These are phyloP conservation scores for Microbotryum intermedium DNA, from an alignment of 1,284 basidiomycete genomes.

Conservation along the genomic window DNA sequence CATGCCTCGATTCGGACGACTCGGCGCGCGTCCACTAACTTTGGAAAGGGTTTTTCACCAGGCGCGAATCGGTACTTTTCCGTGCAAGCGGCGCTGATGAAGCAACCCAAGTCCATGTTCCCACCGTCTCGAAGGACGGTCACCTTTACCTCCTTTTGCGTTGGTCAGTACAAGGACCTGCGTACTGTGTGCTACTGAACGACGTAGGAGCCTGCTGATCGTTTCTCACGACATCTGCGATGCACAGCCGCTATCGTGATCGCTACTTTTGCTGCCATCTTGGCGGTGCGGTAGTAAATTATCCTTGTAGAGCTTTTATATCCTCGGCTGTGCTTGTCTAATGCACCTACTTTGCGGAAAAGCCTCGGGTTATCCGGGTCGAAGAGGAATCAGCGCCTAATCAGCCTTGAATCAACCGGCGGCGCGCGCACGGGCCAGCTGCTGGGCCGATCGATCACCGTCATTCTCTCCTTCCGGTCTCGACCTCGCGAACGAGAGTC, in stretches of 20 bases:
- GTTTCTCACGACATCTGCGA: background rate
- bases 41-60: background rate
- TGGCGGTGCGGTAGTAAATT: background rate
- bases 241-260: conserved; percentile 9
- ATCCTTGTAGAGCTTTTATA: too few relatives aligned
- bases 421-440: too few relatives aligned
- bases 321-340: too few relatives aligned
- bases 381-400: too few relatives aligned
- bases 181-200: background rate
- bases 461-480: too few relatives aligned
- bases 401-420: too few relatives aligned
- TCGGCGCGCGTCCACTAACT: background rate
- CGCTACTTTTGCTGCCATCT: conserved; percentile 15
- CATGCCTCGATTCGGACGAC: background rate
- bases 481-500: too few relatives aligned
- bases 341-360: too few relatives aligned
- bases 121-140: conserved; percentile 20
- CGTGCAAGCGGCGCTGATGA: conserved; percentile 17
- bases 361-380: too few relatives aligned
- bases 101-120: conserved; percentile 15
- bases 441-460: too few relatives aligned
- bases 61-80: conserved; percentile 19
- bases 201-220: background rate
- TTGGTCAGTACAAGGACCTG: conserved; percentile 6
- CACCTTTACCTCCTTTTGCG: conserved; percentile 9